These are phyloP conservation scores for Escovopsis sp. DNA, from an alignment of 2,329 filamentous ascomycete genomes.

Conservation along the genomic window DNA sequence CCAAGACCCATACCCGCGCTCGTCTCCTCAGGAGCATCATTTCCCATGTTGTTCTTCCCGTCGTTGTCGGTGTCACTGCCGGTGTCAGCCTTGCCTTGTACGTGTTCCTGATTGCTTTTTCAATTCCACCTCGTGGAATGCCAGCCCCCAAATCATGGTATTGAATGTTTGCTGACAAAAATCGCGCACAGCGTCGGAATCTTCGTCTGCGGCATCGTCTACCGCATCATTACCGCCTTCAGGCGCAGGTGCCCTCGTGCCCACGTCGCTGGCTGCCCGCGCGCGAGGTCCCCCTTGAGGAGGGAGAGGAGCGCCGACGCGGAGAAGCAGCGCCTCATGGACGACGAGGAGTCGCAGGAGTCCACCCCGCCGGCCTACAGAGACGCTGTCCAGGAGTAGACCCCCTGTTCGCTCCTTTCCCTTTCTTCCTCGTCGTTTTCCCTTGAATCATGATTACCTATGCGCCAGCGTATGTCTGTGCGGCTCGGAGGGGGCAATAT, in stretches of 20 bases:
- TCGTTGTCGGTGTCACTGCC: conserved; percentile 53
- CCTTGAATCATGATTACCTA: not conserved
- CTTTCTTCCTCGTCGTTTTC: not conserved
- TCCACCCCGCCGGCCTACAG: conserved; percentile 14
- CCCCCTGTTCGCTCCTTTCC: not conserved
- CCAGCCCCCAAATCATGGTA: too few relatives aligned
- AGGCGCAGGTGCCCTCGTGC: conserved; percentile 7
- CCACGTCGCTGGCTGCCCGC: conserved; percentile 6
- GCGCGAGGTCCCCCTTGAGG: not conserved
- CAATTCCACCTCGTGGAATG: not conserved
- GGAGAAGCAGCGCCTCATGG: conserved; percentile 38
- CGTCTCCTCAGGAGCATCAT: conserved; percentile 38
- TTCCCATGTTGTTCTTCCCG: conserved; percentile 50
- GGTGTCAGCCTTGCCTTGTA: conserved; percentile 53
- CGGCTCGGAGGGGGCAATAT: too few relatives aligned
- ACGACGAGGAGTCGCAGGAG: conserved; percentile 16
- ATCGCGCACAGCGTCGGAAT: conserved; percentile 39
- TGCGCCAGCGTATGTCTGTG: too few relatives aligned
- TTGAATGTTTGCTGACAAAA: conserved; percentile 17
- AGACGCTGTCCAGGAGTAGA: conserved; percentile 11
- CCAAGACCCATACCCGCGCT: conserved; percentile 12
- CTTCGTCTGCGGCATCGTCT: conserved; percentile 46
- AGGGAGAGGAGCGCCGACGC: conserved; percentile 15
- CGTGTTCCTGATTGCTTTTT: conserved; percentile 13
- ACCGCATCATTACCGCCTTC: conserved; percentile 43